Evolutionary conservation across 192 early-diverging fungal species (phyloP), one percentile per base, ranked within the genome.

Genomic region (Paraglomus occultum): DNA sequence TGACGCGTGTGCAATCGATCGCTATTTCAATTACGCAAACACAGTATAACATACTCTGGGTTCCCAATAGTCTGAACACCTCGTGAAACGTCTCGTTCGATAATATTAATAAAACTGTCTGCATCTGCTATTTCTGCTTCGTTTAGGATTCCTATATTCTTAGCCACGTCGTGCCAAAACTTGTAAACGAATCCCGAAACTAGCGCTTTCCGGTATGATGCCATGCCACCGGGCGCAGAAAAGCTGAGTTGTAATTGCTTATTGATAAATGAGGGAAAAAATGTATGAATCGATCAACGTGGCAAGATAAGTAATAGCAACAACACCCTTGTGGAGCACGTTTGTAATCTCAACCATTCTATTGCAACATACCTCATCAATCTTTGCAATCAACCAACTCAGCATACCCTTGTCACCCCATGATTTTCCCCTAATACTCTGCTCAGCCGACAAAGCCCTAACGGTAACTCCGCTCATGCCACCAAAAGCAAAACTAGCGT

Each of bases 381-480:
- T 54, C 9, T 71, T 74, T 10, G 54, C 69, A 51, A 88, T 57
- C 69, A 88, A 63, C 23, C 50, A 53, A 15, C 83, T 66, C 42
- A 87, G 76, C 45, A 82, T 64, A 11, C 54, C 71, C 17, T 74
- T 70, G 65, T 84, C 77, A 47, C 83, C 82, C 88, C 87, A 91
- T 43, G 61, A 54, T 39, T 77, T 75, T 43, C 90, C 90, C 15
- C 77, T 54, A 23, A 86, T 67, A 47, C 64, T 71, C 49, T 66
- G 51, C 6, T 68, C 79, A 11, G 85, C 77, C 52, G 73, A 70
- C 44, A 69, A 71, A n/a, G 91, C 87, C 65, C 82, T 81, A 38
- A 87, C 76, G 17, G 85, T 84, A 39, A 84, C 86, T 15, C 83
- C 79, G 63, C 86, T 89, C 86, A 93, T 89, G 23, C 94, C 94